A percentile compares a stretch with the other conserved stretches of the same genome.
phyloP scores from a whole-genome alignment of 768 basidiomycete species.

The Nevesoporus exiguus region DNA sequence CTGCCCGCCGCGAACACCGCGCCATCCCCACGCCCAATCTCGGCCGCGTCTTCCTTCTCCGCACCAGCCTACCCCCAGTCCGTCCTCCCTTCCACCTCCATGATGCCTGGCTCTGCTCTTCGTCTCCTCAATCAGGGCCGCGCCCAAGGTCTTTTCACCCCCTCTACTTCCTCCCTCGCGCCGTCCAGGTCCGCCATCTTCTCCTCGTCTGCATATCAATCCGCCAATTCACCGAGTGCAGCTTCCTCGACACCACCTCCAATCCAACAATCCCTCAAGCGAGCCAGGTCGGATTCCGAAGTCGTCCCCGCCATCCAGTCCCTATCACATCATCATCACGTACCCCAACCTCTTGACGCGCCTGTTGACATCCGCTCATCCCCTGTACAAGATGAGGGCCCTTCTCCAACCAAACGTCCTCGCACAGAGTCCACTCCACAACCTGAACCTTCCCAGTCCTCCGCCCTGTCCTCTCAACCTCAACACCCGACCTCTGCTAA shows the following conservation, averaged over 20 bases:
- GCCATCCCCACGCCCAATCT: constrained; percentile 60
- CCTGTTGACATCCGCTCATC: constrained; percentile 44
- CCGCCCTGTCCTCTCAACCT: constrained; percentile 16
- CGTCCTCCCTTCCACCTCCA: constrained; percentile 72
- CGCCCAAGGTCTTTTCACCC: constrained; percentile 82
- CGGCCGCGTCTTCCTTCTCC: constrained; percentile 66
- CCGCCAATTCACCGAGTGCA: constrained; percentile 46
- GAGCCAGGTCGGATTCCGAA: constrained; percentile 67
- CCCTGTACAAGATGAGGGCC: constrained; percentile 54
- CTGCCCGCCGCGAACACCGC: constrained; percentile 51
- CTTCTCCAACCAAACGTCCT: constrained; percentile 68
- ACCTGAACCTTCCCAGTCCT: constrained; percentile 28
- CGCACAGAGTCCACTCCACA: constrained; percentile 51
- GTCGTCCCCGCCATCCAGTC: constrained; percentile 29
- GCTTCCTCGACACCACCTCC: constrained; percentile 55
- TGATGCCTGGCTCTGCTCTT: constrained; percentile 84
- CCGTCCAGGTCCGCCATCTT: constrained; percentile 45
- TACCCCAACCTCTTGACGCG: constrained; percentile 31
- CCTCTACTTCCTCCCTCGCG: constrained; percentile 65
- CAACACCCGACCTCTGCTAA: constrained; percentile 33
- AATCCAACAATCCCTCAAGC: constrained; percentile 46
- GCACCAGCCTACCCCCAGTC: constrained; percentile 51
- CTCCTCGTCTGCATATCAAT: constrained; percentile 50
- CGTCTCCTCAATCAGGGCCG: constrained; percentile 82
- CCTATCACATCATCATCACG: constrained; percentile 11